Percentiles rank a stretch among this genome's conserved stretches.
Conservation (phyloP, 441 rosid genomes). For the Hypseocharis bilobata region DNA sequence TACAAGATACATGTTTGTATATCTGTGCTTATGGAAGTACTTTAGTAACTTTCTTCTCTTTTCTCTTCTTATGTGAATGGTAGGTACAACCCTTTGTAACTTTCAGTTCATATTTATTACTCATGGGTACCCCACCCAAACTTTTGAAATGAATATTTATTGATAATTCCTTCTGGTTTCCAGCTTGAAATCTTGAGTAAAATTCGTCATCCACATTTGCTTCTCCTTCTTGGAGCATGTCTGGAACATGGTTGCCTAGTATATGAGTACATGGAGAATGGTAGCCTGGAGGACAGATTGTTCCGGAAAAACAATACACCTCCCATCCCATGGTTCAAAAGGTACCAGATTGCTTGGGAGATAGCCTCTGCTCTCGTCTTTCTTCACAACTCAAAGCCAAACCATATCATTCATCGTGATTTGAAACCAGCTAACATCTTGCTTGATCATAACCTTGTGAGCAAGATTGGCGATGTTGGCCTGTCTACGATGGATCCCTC, state of each 20-base stretch:
- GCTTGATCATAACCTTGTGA: conserved; percentile 67
- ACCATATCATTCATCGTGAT: conserved; percentile 77
- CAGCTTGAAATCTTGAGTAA: conserved; percentile 81
- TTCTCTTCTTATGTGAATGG: neutral
- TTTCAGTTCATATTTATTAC: too few relatives aligned
- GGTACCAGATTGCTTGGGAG: conserved; percentile 80
- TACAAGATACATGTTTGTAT: neutral
- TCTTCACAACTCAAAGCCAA: conserved; percentile 73
- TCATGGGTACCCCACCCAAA: neutral
- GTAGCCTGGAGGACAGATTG: conserved; percentile 69
- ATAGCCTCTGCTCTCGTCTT: conserved; percentile 71
- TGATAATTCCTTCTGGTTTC: conserved; percentile 16
- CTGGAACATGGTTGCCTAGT: conserved; percentile 59
- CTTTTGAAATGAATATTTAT: conserved; percentile 12
- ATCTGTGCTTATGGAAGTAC: neutral
- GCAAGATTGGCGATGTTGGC: conserved; percentile 89
- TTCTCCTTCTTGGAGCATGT: conserved; percentile 88
- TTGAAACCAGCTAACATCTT: conserved; percentile 85
- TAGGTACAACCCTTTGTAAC: neutral
- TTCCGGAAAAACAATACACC: conserved; percentile 36
- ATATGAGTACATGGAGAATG: conserved; percentile 83
- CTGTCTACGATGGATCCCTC: conserved; percentile 54
- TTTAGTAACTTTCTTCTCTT: neutral
- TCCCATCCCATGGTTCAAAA: conserved; percentile 75
- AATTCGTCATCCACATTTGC: conserved; percentile 77